phyloP scores from a whole-genome alignment of 2,329 filamentous ascomycete genomes.

The Sporothrix mexicana region DNA sequence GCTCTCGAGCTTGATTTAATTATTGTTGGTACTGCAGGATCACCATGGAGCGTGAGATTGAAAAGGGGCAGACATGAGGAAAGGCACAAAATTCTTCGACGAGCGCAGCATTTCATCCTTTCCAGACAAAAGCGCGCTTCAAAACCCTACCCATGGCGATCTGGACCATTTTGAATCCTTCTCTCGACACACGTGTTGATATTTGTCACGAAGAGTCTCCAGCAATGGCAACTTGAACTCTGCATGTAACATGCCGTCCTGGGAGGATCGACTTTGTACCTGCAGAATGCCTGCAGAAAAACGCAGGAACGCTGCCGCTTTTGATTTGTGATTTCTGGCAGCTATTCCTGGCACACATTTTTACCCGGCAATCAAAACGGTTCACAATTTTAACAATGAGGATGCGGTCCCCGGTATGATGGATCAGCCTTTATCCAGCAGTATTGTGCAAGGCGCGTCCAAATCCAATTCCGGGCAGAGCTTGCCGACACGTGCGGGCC shows the following conservation, averaged over 20 bases:
- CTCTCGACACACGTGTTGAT: not conserved
- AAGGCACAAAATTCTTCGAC: not conserved
- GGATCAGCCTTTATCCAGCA: not conserved
- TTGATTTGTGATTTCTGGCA: not conserved
- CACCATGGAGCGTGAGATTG: not conserved
- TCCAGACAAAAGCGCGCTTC: not conserved
- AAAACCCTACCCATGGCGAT: not conserved
- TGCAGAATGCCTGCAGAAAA: not conserved
- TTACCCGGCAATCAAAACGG: slow-evolving; percentile 17
- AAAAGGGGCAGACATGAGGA: not conserved
- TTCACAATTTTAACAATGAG: not conserved
- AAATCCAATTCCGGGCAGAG: not conserved
- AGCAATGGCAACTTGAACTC: not conserved
- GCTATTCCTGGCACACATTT: not conserved
- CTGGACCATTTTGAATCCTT: not conserved
- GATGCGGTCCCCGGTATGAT: slow-evolving; percentile 18
- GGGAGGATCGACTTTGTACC: not conserved
- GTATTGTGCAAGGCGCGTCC: not conserved
- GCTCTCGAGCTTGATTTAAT: not conserved
- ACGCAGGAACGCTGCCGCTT: not conserved
- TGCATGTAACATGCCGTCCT: slow-evolving; percentile 5
- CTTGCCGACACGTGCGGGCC: not conserved
- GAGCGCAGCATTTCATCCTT: not conserved
- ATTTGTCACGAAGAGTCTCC: not conserved
- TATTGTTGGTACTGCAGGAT: not conserved